These are phyloP conservation scores for Zymoseptoria tritici DNA, from an alignment of 2,329 filamentous ascomycete species.

Conservation along the genomic window DNA sequence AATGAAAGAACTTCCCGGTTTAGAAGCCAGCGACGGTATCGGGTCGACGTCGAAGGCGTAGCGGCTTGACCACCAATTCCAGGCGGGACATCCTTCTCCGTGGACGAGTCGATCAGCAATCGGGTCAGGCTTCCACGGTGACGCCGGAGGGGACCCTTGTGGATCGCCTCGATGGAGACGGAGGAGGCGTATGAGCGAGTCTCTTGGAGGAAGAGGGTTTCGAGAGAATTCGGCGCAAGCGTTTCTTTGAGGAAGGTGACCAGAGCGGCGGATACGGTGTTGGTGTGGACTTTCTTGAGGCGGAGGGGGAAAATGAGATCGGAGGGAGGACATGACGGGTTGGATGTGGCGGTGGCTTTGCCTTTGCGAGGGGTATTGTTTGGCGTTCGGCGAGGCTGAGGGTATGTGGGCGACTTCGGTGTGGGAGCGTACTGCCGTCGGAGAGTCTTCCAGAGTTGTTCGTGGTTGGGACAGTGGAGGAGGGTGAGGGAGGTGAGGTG, in stretches of 20 bases:
- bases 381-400: slow-evolving; percentile 25
- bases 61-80: slow-evolving; percentile 23
- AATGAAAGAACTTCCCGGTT: slow-evolving; percentile 62
- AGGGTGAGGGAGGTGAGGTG: slow-evolving; percentile 64
- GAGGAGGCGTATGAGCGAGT: slow-evolving; percentile 45
- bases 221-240: slow-evolving; percentile 69
- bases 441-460: slow-evolving; percentile 67
- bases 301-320: slow-evolving; percentile 51
- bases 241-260: slow-evolving; percentile 71
- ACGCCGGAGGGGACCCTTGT: slow-evolving; percentile 60
- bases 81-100: slow-evolving; percentile 34
- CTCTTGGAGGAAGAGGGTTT: slow-evolving; percentile 72
- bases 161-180: slow-evolving; percentile 64
- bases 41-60: slow-evolving; percentile 31
- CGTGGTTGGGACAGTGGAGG: slow-evolving; percentile 64
- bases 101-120: slow-evolving; percentile 63
- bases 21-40: slow-evolving; percentile 65
- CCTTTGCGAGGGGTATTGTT: slow-evolving; percentile 26
- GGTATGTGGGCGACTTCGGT: slow-evolving; percentile 32
- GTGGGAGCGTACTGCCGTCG: slow-evolving; percentile 45
- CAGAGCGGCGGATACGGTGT: slow-evolving; percentile 60
- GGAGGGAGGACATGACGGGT: not conserved
- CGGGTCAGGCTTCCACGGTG: slow-evolving; percentile 65
- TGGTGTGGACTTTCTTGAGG: slow-evolving; percentile 68
- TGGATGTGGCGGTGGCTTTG: slow-evolving; percentile 4